Evolutionary conservation across 164 flowering plant genomes (phyloP), one percentile per base, ranked within the genome.

Genomic region (Houttuynia cordata): DNA sequence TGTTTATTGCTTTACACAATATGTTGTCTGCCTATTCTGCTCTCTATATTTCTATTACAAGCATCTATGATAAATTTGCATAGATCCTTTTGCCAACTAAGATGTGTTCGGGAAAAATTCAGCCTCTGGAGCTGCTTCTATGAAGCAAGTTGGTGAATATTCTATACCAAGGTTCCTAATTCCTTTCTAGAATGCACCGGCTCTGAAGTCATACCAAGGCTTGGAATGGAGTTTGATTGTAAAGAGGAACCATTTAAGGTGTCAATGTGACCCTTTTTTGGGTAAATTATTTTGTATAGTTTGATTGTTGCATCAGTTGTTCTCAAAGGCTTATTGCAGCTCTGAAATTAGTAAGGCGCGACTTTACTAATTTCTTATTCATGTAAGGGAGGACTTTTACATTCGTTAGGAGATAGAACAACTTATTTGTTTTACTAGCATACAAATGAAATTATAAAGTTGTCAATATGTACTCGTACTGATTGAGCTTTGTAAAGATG

Each of bases 181-280:
- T 75, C 79, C 20, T 85, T 73, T 51, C 14, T 74, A 55, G 70
- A 74, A 40, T 63, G 61, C 3, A 52, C 77, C 51, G 56, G 61
- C 24, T 51, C 60, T 60, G 65, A 25, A 20, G 81, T 67, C 50
- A 57, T 77, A 9, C 79, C 74, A 58, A 69, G 72, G 56, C 61
- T 73, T 51, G 81, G 76, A 40, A 19, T 78, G 58, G 68, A 65
- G 40, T 69, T 68, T 63, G 75, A 65, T 37, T 70, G 45, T 49
- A 76, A 77, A 60, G 80, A 80, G 67, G 84, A 78, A 49, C 40
- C 64, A 69, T 67, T 85, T 13, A 70, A 75, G 84, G 86, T 83
- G 17, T 23, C 15, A 47, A 14, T 45, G 7, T 12, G 23, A n/a
- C 45, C 37, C 37, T 9, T 40, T 22, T 18, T 59, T 41, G 13